Evolutionary conservation across 441 rosid genomes (phyloP).

Genomic region (Brassica hybrid): DNA sequence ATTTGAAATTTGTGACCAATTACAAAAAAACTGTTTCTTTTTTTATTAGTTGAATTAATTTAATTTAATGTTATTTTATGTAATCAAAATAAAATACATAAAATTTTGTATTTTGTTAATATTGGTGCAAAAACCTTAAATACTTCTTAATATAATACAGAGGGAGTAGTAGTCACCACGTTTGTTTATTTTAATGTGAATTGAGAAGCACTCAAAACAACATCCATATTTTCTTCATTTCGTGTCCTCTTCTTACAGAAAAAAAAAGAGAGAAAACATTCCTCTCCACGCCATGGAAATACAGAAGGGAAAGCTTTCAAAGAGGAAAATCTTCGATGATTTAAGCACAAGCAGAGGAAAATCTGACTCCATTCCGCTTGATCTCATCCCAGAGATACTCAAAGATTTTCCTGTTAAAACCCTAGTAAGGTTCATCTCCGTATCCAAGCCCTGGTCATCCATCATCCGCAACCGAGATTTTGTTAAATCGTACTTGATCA

Average conservation of each 20-base stretch:
- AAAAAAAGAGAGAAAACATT: neutral
- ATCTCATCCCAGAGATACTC: constrained; percentile 17
- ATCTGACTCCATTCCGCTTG: constrained; percentile 3
- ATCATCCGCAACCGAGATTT: constrained; percentile 8
- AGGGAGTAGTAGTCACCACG: constrained; percentile 11
- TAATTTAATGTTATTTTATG: no score
- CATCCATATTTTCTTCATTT: neutral
- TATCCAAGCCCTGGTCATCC: neutral
- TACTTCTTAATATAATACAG: no score
- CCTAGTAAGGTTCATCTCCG: constrained; percentile 16
- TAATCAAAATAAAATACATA: no score
- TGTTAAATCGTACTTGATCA: constrained; percentile 1
- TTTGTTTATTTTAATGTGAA: constrained; percentile 3
- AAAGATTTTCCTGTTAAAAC: constrained; percentile 9
- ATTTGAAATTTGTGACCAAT: no score
- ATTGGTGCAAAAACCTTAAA: no score
- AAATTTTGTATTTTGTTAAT: no score
- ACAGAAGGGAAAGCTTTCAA: constrained; percentile 1
- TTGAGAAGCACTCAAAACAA: neutral
- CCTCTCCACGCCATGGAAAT: neutral
- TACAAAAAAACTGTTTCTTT: no score
- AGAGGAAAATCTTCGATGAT: constrained; percentile 4
- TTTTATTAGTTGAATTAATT: no score
- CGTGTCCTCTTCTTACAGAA: neutral
- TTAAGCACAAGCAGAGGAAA: constrained; percentile 10